Percentiles rank a stretch among this genome's conserved stretches.
Conservation (phyloP, 2,329 filamentous ascomycete species). For the Rhynchosporium agropyri region DNA sequence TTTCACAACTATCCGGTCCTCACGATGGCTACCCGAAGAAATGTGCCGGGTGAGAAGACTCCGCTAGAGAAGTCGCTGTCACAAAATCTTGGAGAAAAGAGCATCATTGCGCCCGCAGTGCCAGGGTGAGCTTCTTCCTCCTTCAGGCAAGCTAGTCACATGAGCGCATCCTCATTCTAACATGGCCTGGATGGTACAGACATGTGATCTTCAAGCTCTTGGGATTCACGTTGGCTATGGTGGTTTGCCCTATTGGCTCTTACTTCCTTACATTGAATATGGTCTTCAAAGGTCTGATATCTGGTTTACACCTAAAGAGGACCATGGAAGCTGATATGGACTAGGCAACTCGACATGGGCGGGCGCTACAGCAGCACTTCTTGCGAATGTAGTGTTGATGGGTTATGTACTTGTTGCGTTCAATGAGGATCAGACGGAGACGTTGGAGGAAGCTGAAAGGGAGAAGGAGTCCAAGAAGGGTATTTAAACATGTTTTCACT, state of each 20-base stretch:
- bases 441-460: conserved; percentile 48
- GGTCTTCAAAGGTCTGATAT: conserved; percentile 71
- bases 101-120: conserved; percentile 79
- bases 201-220: conserved; percentile 89
- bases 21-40: conserved; percentile 71
- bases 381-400: conserved; percentile 89
- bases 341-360: conserved; percentile 87
- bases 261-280: conserved; percentile 82
- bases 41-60: conserved; percentile 66
- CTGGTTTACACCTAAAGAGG: background rate
- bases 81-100: conserved; percentile 55
- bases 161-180: conserved; percentile 20
- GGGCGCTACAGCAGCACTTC: conserved; percentile 80
- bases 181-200: conserved; percentile 47
- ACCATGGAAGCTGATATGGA: conserved; percentile 12
- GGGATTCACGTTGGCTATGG: conserved; percentile 89
- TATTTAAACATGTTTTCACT: conserved; percentile 18
- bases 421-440: conserved; percentile 70
- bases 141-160: conserved; percentile 25
- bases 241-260: conserved; percentile 80
- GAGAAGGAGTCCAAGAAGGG: conserved; percentile 43
- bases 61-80: conserved; percentile 58
- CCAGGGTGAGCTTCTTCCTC: conserved; percentile 63
- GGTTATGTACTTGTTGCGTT: conserved; percentile 92
- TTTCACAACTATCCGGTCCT: conserved; percentile 20